These are phyloP conservation scores for Septoria petroselini DNA, from an alignment of 2,329 filamentous ascomycete genomes.

Conservation along the genomic window DNA sequence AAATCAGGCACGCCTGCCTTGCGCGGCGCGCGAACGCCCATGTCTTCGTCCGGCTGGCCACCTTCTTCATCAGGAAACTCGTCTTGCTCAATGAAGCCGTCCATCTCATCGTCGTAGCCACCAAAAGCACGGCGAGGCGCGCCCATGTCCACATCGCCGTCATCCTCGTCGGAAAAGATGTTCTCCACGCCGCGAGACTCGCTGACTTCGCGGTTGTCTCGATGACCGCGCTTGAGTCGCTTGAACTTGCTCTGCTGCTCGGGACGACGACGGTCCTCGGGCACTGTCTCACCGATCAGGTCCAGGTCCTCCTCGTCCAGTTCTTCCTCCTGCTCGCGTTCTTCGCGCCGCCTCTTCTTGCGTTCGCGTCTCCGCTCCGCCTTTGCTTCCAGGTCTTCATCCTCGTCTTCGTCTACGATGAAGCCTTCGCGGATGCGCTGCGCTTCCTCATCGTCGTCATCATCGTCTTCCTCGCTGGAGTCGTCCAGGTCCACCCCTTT, in stretches of 20 bases:
- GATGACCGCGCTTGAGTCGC: slow-evolving; percentile 86
- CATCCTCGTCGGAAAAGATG: slow-evolving; percentile 95
- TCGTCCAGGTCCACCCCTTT: slow-evolving; percentile 61
- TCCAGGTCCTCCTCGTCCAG: slow-evolving; percentile 96
- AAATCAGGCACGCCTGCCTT: slow-evolving; percentile 66
- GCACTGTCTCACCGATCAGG: slow-evolving; percentile 80
- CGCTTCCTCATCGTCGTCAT: slow-evolving; percentile 79
- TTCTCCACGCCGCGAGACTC: slow-evolving; percentile 75
- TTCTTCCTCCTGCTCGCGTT: slow-evolving; percentile 75
- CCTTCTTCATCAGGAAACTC: slow-evolving; percentile 82
- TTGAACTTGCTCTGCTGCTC: slow-evolving; percentile 82
- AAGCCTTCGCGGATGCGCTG: slow-evolving; percentile 81
- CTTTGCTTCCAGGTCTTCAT: slow-evolving; percentile 68
- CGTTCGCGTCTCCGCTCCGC: slow-evolving; percentile 59
- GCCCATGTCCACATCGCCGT: slow-evolving; percentile 55
- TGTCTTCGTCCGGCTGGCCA: slow-evolving; percentile 74
- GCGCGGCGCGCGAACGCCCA: slow-evolving; percentile 79
- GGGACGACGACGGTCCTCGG: slow-evolving; percentile 64
- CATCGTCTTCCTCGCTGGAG: slow-evolving; percentile 88
- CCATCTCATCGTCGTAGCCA: slow-evolving; percentile 72
- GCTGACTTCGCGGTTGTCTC: slow-evolving; percentile 61
- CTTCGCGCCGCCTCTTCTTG: slow-evolving; percentile 73
- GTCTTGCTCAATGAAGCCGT: slow-evolving; percentile 94
- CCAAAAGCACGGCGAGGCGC: slow-evolving; percentile 43
- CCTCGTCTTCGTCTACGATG: slow-evolving; percentile 91